These are phyloP conservation scores for Phytophthora sp. DNA, from an alignment of 352 stramenopile species.

Conservation along the genomic window DNA sequence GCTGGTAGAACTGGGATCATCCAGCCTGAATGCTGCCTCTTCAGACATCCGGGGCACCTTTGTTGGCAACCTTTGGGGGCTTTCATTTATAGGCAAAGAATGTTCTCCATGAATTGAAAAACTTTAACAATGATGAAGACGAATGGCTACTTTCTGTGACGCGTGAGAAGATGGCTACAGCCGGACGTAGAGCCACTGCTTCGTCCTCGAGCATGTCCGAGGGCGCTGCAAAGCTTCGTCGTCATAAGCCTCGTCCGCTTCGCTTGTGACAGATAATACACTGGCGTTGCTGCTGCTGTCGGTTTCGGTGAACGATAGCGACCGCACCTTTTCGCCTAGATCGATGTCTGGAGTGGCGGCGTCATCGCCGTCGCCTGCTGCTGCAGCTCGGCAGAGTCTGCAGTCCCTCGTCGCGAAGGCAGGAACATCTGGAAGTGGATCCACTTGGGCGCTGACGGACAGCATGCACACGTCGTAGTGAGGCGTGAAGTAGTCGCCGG, in stretches of 20 bases:
- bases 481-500: constrained; percentile 24
- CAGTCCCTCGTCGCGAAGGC: constrained; percentile 5
- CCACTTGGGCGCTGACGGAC: constrained; percentile 24
- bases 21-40: too few species aligned
- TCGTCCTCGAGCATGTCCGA: constrained; percentile 4
- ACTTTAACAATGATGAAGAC: too few species aligned
- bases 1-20: too few species aligned
- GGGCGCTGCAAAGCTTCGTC: not conserved
- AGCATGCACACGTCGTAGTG: constrained; percentile 36
- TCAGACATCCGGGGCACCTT: too few species aligned
- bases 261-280: constrained; percentile 3
- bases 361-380: constrained; percentile 1
- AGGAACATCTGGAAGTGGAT: constrained; percentile 22
- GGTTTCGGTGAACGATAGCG: constrained; percentile 27
- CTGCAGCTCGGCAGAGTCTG: constrained; percentile 25
- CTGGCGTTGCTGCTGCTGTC: constrained; percentile 24
- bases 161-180: constrained; percentile 28
- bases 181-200: constrained; percentile 35
- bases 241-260: not conserved
- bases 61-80: too few species aligned
- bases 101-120: too few species aligned
- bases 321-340: not conserved
- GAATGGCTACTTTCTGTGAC: too few species aligned
- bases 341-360: not conserved
- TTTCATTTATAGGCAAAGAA: too few species aligned